Conservation (phyloP, 1,284 basidiomycete species). For the Tylopilus sp. region DNA sequence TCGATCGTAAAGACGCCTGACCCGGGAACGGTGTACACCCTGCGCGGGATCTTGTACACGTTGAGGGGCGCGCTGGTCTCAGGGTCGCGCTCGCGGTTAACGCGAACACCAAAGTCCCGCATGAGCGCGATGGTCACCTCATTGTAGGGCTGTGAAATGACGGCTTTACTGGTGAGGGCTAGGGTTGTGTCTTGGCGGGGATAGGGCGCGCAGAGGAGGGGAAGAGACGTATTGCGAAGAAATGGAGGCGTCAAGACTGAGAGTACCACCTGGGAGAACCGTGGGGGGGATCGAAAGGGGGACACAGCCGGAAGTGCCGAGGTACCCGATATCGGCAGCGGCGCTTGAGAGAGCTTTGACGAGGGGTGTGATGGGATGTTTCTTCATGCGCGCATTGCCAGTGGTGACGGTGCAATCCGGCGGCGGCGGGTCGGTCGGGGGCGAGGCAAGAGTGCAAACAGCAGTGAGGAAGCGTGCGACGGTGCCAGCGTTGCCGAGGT, state of each 20-base stretch:
- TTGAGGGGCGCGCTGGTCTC: slow-evolving; percentile 64
- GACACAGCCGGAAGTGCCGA: slow-evolving; percentile 76
- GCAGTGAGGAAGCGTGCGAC: slow-evolving; percentile 97
- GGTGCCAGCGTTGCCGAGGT: slow-evolving; percentile 96
- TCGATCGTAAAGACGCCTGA: slow-evolving; percentile 80
- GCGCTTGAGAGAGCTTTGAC: slow-evolving; percentile 88
- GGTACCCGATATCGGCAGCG: slow-evolving; percentile 75
- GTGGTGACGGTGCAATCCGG: slow-evolving; percentile 75
- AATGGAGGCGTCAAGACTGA: slow-evolving; percentile 89
- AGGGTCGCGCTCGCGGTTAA: slow-evolving; percentile 66
- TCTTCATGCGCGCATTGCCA: slow-evolving; percentile 98
- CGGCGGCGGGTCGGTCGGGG: slow-evolving; percentile 37
- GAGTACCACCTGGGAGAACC: slow-evolving; percentile 84
- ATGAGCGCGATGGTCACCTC: slow-evolving; percentile 99
- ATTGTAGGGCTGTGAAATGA: slow-evolving; percentile 99
- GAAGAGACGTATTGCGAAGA: slow-evolving; percentile 99
- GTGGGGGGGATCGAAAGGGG: slow-evolving; percentile 79
- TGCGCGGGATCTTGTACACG: slow-evolving; percentile 86
- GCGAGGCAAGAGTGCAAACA: slow-evolving; percentile 83
- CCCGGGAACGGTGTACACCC: slow-evolving; percentile 74
- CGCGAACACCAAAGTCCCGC: slow-evolving; percentile 87
- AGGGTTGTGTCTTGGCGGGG: slow-evolving; percentile 79
- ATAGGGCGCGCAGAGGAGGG: slow-evolving; percentile 93
- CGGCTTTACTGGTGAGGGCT: slow-evolving; percentile 67
- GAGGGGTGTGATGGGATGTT: slow-evolving; percentile 92